phyloP scores from a whole-genome alignment of 169 alveolate genomes.

The Plasmodium vivax region DNA sequence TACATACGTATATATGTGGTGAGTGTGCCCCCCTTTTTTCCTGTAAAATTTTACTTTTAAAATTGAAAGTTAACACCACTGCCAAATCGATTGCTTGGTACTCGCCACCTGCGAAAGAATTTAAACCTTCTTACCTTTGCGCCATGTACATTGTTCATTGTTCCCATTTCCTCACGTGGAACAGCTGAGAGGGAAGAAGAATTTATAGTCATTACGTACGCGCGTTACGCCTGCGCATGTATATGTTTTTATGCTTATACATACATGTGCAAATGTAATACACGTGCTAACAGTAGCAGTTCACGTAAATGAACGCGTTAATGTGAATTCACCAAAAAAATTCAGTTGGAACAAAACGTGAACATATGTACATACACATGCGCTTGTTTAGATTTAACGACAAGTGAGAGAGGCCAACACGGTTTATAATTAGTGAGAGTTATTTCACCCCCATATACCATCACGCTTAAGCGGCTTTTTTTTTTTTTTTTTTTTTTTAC shows the following conservation, averaged over 20 bases:
- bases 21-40: neutral
- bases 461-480: neutral
- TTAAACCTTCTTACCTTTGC: slow-evolving; percentile 1
- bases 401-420: neutral
- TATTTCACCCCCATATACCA: neutral
- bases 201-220: slow-evolving; percentile 13
- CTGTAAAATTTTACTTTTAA: slow-evolving; percentile 35
- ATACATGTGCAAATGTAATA: slow-evolving; percentile 15
- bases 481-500: neutral
- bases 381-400: neutral
- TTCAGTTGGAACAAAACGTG: neutral
- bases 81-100: neutral
- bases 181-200: slow-evolving; percentile 5
- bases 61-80: slow-evolving; percentile 57
- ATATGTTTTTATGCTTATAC: neutral
- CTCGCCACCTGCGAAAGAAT: neutral
- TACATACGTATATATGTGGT: neutral
- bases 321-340: slow-evolving; percentile 14
- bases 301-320: slow-evolving; percentile 1
- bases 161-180: slow-evolving; percentile 23
- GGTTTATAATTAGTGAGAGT: neutral
- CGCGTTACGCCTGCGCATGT: neutral
- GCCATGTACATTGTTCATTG: neutral
- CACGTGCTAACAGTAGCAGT: neutral
- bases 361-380: neutral